Base-by-base conservation (phyloP, 495 filamentous ascomycete species). In the Penicilliopsis zonata region DNA sequence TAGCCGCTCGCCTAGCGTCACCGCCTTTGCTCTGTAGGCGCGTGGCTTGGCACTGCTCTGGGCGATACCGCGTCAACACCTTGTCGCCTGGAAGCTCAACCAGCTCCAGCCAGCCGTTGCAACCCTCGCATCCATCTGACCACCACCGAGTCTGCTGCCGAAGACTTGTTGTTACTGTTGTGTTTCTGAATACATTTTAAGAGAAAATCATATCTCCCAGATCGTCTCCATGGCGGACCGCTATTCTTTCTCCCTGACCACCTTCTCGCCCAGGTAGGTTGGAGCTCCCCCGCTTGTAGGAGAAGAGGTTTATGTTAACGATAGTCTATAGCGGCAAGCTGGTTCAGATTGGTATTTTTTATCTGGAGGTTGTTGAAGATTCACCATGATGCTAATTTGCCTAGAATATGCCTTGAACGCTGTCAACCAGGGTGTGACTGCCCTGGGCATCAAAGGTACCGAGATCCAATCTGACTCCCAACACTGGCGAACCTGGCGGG, bases 161-260 rank as follows among this genome's bases (percentile, higher is more conserved):
- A 18, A 12, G 33, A 42, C 35, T 43, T 50, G 33, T 33, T 30
- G 42, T 40, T 30, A n/a, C 38, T 26, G 30, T 30, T 39, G 26
- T 35, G 31, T 38, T 36, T 44, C 27, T 44, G 30, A 22, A 20
- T 31, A 45, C 29, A 18, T 30, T 32, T 36, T 17, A 26, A 17
- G 10, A 37, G 30, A 13, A 17, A 19, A 32, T 30, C 23, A 28
- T 31, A 28, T 20, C 18, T 5, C 21, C 13, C 32, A 47, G 41
- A 10, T 31, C 26, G 44, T 30, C 35, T 22, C 41, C 52, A 99
- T 99, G 90, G 86, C 90, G 43, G 92, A 99, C 64, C 74, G 92
- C 67, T 99, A 99, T 60, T 95, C 90, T 28, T 99, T 96, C 79
- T 96, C 92, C 23, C 71, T 99, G 49, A 99, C 90, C 30, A 99